phyloP scores from a whole-genome alignment of 495 filamentous ascomycete species.

The Aspergillus haitiensis region DNA sequence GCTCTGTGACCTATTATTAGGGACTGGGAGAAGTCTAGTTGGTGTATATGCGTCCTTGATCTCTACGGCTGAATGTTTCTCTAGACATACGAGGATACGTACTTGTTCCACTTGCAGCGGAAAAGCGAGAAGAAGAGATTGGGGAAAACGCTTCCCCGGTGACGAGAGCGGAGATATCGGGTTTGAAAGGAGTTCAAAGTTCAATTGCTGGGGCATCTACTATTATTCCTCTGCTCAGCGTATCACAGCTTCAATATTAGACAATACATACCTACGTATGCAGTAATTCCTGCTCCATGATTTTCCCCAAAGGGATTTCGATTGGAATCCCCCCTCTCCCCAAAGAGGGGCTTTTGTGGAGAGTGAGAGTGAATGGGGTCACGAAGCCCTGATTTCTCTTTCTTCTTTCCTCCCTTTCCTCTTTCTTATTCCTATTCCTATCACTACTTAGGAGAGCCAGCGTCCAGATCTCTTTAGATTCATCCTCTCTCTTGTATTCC shows the following conservation, averaged over 20 bases:
- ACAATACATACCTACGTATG: background rate
- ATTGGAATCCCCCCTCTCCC: slow-evolving; percentile 28
- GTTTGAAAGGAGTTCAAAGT: slow-evolving; percentile 22
- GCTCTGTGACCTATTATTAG: too few species aligned
- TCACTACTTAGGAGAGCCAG: background rate
- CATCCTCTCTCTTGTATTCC: background rate
- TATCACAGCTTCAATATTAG: slow-evolving; percentile 26
- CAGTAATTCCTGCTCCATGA: slow-evolving; percentile 21
- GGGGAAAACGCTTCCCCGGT: slow-evolving; percentile 44
- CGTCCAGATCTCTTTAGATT: background rate
- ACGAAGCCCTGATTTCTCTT: slow-evolving; percentile 22
- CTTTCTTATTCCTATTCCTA: slow-evolving; percentile 2
- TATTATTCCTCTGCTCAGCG: slow-evolving; percentile 9
- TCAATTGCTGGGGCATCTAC: slow-evolving; percentile 1
- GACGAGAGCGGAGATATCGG: slow-evolving; percentile 15
- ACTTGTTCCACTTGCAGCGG: slow-evolving; percentile 11
- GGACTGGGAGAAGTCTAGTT: too few species aligned
- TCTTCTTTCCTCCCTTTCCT: slow-evolving; percentile 3
- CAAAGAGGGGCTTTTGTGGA: slow-evolving; percentile 32
- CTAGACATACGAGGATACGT: background rate
- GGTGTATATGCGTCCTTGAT: too few species aligned
- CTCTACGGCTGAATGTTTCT: slow-evolving; percentile 20
- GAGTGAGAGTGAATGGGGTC: slow-evolving; percentile 24
- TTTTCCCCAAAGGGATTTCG: slow-evolving; percentile 36
- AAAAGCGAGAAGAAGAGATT: slow-evolving; percentile 17